phyloP scores from a whole-genome alignment of 2,329 filamentous ascomycete species.

The Diaporthe vexans region DNA sequence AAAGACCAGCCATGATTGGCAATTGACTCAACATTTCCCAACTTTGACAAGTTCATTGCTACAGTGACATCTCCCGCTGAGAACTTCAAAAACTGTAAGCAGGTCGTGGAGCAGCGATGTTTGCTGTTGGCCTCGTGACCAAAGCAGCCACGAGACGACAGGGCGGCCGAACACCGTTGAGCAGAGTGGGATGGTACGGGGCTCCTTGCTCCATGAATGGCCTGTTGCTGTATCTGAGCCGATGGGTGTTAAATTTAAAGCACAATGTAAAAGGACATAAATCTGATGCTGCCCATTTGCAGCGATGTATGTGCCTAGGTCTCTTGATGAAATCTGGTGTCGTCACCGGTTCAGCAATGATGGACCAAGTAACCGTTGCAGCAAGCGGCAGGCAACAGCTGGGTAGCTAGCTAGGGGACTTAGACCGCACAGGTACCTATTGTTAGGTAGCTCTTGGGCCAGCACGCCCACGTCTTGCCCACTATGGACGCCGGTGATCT shows the following conservation, averaged over 20 bases:
- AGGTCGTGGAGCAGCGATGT: not conserved
- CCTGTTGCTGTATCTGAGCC: too few relatives aligned
- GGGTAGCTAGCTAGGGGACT: not conserved
- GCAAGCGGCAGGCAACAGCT: slow-evolving; percentile 27
- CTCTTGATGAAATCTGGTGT: not conserved
- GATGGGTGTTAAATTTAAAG: too few relatives aligned
- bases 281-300: not conserved
- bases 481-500: not conserved
- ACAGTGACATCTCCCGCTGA: not conserved
- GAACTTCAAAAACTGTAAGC: not conserved
- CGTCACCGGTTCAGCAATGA: not conserved
- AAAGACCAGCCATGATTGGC: slow-evolving; percentile 29
- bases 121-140: not conserved
- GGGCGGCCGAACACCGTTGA: not conserved
- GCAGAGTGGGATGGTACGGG: too few relatives aligned
- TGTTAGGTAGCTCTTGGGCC: slow-evolving; percentile 5
- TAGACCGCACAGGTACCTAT: not conserved
- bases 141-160: not conserved
- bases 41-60: slow-evolving; percentile 12
- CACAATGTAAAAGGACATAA: not conserved
- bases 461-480: not conserved
- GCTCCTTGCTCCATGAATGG: too few relatives aligned
- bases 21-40: slow-evolving; percentile 31
- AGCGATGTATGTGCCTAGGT: not conserved
- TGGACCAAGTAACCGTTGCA: not conserved